A percentile compares a stretch with the other conserved stretches of the same genome.
Evolutionary conservation across 306 rosid species (phyloP).

Genomic region (Glycine tomentella): DNA sequence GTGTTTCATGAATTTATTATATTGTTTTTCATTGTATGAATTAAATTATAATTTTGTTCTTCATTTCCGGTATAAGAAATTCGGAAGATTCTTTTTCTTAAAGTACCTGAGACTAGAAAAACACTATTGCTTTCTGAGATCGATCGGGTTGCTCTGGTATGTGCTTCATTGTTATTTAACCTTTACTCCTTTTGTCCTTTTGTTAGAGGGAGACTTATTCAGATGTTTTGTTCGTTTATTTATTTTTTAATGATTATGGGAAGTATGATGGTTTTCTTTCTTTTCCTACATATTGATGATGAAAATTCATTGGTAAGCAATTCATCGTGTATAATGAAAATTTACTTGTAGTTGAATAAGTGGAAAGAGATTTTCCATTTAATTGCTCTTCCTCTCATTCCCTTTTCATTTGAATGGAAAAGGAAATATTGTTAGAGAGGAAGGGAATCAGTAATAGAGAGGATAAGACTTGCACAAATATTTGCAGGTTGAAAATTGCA

Average conservation of each 20-base stretch:
- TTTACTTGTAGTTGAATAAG: conserved; percentile 4
- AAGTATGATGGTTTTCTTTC: conserved; percentile 25
- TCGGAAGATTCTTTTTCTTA: conserved; percentile 85
- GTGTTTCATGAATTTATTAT: conserved; percentile 28
- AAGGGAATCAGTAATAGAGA: conserved; percentile 6
- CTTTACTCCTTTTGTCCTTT: not conserved
- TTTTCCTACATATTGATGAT: conserved; percentile 30
- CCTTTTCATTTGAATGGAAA: conserved; percentile 2
- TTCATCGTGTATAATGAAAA: conserved; percentile 27
- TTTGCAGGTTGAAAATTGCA: not conserved
- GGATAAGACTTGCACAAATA: not conserved
- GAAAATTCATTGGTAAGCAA: conserved; percentile 23
- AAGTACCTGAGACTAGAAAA: conserved; percentile 92
- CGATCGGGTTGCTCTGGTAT: conserved; percentile 94
- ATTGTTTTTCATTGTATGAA: conserved; percentile 19
- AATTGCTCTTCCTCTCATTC: conserved; percentile 6
- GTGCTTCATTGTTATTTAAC: conserved; percentile 26
- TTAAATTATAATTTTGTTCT: conserved; percentile 49
- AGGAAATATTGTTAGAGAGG: conserved; percentile 9
- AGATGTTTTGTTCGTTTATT: conserved; percentile 9
- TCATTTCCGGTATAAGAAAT: conserved; percentile 73
- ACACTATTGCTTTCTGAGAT: conserved; percentile 79
- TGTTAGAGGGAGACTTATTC: conserved; percentile 14
- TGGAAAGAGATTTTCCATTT: conserved; percentile 6
- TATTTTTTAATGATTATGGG: conserved; percentile 25